Conservation (phyloP, 306 rosid species). For the Medicago ruthenica region DNA sequence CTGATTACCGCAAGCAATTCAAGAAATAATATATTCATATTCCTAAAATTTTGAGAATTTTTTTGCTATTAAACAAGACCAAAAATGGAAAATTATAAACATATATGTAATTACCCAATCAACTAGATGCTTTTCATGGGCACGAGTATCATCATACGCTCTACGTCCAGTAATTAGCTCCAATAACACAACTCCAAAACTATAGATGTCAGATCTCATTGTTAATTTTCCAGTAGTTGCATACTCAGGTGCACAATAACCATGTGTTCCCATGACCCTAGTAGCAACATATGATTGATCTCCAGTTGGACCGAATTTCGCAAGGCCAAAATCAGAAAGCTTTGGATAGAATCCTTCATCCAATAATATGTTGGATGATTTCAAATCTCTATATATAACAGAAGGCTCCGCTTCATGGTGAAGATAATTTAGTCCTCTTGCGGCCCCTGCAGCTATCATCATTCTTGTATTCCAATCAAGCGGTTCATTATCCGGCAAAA, state of each 20-base stretch:
- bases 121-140: slow-evolving; percentile 50
- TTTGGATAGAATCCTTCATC: slow-evolving; percentile 60
- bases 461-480: slow-evolving; percentile 76
- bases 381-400: slow-evolving; percentile 74
- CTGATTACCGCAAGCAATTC: not conserved
- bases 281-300: slow-evolving; percentile 69
- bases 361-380: slow-evolving; percentile 66
- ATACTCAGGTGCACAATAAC: slow-evolving; percentile 85
- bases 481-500: slow-evolving; percentile 43
- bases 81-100: not conserved
- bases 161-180: slow-evolving; percentile 70
- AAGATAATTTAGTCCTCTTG: slow-evolving; percentile 72
- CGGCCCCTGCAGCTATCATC: slow-evolving; percentile 73
- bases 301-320: slow-evolving; percentile 72
- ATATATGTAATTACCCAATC: slow-evolving; percentile 55
- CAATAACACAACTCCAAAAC: slow-evolving; percentile 76
- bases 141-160: slow-evolving; percentile 55
- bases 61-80: slow-evolving; percentile 39
- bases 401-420: slow-evolving; percentile 66
- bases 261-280: slow-evolving; percentile 81
- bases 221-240: slow-evolving; percentile 68
- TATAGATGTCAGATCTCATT: slow-evolving; percentile 66
- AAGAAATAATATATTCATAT: not conserved
- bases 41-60: not conserved
- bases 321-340: slow-evolving; percentile 84